phyloP scores from a whole-genome alignment of 2,329 filamentous ascomycete genomes.

The Chrysoporthe puriensis region DNA sequence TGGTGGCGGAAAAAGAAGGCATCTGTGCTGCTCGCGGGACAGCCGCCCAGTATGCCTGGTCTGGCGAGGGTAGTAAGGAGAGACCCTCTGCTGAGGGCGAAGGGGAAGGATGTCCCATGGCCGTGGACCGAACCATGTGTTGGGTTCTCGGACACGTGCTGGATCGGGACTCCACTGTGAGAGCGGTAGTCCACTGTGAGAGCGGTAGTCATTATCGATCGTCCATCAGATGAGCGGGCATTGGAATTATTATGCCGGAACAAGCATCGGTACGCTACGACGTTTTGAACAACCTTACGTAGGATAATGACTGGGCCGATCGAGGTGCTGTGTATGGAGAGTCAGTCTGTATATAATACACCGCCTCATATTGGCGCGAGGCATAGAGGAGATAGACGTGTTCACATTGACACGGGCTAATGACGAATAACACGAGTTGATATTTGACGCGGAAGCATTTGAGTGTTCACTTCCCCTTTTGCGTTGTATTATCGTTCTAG shows the following conservation, averaged over 20 bases:
- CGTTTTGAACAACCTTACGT: background rate
- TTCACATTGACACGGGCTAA: slow-evolving; percentile 8
- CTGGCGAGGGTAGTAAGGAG: background rate
- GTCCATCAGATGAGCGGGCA: background rate
- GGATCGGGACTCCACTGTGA: slow-evolving; percentile 24
- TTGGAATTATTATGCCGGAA: background rate
- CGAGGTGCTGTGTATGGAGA: background rate
- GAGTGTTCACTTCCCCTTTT: background rate
- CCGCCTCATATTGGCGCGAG: background rate
- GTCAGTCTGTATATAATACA: background rate
- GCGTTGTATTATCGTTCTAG: slow-evolving; percentile 16
- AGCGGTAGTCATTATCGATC: background rate
- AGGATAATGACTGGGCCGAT: slow-evolving; percentile 15
- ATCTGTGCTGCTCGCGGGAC: slow-evolving; percentile 5
- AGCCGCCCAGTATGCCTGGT: background rate
- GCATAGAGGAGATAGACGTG: slow-evolving; percentile 3
- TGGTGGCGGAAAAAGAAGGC: slow-evolving; percentile 26
- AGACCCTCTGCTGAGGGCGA: slow-evolving; percentile 2
- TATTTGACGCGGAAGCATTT: background rate
- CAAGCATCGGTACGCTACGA: background rate
- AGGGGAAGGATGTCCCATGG: slow-evolving; percentile 26
- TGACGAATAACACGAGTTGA: background rate
- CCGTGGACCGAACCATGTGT: slow-evolving; percentile 24
- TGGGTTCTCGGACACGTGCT: slow-evolving; percentile 23
- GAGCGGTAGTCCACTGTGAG: slow-evolving; percentile 11